These are phyloP conservation scores for Exobasidium cylindrosporum DNA, from an alignment of 1,284 basidiomycete species.

Conservation along the genomic window DNA sequence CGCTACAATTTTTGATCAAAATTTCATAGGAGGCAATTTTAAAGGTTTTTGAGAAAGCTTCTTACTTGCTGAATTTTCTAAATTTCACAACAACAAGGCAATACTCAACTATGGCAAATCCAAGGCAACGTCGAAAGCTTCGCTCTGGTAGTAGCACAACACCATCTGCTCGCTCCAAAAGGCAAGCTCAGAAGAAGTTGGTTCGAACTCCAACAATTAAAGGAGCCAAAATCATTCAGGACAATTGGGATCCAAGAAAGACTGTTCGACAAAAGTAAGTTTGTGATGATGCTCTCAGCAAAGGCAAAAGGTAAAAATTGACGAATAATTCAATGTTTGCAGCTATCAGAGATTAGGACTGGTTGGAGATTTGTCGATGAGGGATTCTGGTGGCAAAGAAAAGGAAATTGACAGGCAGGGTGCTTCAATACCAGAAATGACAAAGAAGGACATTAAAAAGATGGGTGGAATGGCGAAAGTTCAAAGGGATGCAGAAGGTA, in stretches of 20 bases:
- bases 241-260: slow-evolving; percentile 82
- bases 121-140: slow-evolving; percentile 77
- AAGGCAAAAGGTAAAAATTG: too few relatives aligned
- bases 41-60: too few relatives aligned
- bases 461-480: slow-evolving; percentile 78
- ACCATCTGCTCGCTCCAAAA: slow-evolving; percentile 67
- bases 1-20: too few relatives aligned
- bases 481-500: slow-evolving; percentile 76
- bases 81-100: neutral
- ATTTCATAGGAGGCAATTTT: too few relatives aligned
- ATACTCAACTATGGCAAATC: slow-evolving; percentile 72
- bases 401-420: neutral
- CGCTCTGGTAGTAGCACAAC: slow-evolving; percentile 62
- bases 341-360: slow-evolving; percentile 72
- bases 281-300: too few relatives aligned
- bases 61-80: too few relatives aligned
- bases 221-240: slow-evolving; percentile 76
- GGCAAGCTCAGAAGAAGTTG: slow-evolving; percentile 68
- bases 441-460: neutral
- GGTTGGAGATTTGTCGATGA: slow-evolving; percentile 55
- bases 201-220: slow-evolving; percentile 63
- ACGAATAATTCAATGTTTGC: too few relatives aligned
- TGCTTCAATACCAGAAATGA: neutral
- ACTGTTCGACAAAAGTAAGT: slow-evolving; percentile 78
- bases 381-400: slow-evolving; percentile 15